Percentiles rank a stretch among this genome's conserved stretches.
These are phyloP conservation scores for Pythium oligandrum DNA, from an alignment of 352 stramenopile species.

Conservation along the genomic window DNA sequence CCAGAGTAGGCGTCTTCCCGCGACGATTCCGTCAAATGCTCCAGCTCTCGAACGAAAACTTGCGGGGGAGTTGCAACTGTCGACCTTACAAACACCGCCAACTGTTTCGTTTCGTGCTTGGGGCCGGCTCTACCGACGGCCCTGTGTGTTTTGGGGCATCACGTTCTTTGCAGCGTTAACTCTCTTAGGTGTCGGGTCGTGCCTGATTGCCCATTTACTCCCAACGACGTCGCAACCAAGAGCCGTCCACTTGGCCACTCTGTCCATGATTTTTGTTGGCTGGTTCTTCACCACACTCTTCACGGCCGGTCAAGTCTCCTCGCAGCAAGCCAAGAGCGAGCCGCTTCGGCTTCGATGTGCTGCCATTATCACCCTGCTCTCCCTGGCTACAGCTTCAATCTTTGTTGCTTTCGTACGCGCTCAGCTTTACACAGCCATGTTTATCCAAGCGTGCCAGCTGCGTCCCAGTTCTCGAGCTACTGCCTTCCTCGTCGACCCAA, in stretches of 20 bases:
- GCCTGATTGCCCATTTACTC: neutral
- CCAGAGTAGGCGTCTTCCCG: neutral
- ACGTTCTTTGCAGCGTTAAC: neutral
- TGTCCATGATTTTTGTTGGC: constrained; percentile 26
- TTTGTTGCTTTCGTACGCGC: constrained; percentile 62
- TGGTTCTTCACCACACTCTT: constrained; percentile 43
- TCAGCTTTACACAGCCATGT: constrained; percentile 64
- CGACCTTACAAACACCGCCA: neutral
- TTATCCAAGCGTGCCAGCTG: constrained; percentile 64
- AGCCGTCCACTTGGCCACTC: constrained; percentile 10
- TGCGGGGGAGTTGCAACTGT: neutral
- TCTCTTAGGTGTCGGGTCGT: neutral
- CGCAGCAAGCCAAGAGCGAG: constrained; percentile 19
- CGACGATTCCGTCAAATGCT: neutral
- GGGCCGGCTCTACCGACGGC: neutral
- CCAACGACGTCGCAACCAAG: neutral
- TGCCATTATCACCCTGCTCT: constrained; percentile 10
- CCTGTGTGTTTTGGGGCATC: neutral
- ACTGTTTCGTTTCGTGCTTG: neutral
- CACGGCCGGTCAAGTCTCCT: constrained; percentile 36
- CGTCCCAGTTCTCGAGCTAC: constrained; percentile 27
- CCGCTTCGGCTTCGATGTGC: too few species aligned
- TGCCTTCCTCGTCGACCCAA: constrained; percentile 32
- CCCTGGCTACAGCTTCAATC: constrained; percentile 23
- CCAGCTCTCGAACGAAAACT: constrained; percentile 4